These are phyloP conservation scores for Hemisphaericaspora xylofermentans DNA, from an alignment of 1,139 yeast species.

Conservation along the genomic window DNA sequence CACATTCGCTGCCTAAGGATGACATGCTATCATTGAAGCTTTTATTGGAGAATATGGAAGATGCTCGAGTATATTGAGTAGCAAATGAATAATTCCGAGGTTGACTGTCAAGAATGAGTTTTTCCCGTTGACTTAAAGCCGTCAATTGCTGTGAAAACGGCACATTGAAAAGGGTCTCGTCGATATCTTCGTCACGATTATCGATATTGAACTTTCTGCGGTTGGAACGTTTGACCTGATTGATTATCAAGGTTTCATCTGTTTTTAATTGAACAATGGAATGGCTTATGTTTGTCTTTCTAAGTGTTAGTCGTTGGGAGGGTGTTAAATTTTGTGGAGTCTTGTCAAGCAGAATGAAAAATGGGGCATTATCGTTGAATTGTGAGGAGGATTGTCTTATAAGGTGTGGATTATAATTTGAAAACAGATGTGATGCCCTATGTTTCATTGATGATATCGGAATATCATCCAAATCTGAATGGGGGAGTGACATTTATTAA, in stretches of 20 bases:
- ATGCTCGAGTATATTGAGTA: conserved; percentile 42
- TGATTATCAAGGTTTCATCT: conserved; percentile 12
- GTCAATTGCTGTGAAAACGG: conserved; percentile 57
- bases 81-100: conserved; percentile 22
- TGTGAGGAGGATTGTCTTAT: background rate
- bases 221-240: conserved; percentile 5
- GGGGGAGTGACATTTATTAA: background rate
- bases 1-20: no score
- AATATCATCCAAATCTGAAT: background rate
- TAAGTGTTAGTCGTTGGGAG: conserved; percentile 36
- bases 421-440: background rate
- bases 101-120: conserved; percentile 21
- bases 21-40: conserved; percentile 22
- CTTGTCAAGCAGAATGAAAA: conserved; percentile 24
- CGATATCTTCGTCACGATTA: conserved; percentile 42
- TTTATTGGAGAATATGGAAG: conserved; percentile 38
- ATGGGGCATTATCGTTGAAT: conserved; percentile 9
- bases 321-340: conserved; percentile 35
- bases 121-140: conserved; percentile 28
- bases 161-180: conserved; percentile 57
- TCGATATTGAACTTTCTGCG: conserved; percentile 16
- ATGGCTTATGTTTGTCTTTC: conserved; percentile 29
- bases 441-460: background rate
- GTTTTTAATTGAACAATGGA: conserved; percentile 23
- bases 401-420: background rate